Conservation (phyloP, 2,329 filamentous ascomycete genomes). For the Diplodia corticola region DNA sequence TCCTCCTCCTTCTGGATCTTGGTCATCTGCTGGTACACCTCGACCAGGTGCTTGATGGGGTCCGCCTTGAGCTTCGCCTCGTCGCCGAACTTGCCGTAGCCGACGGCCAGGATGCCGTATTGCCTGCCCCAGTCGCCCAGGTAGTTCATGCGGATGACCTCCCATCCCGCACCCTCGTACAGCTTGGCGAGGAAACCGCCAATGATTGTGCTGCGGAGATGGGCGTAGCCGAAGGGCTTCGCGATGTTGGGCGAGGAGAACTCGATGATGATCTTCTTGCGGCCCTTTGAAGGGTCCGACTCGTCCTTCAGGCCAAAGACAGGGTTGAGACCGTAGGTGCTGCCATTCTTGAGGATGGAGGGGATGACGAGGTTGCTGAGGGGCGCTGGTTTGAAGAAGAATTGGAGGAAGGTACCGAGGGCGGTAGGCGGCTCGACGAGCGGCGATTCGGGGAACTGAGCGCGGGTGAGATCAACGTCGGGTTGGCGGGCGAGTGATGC, state of each 20-base stretch:
- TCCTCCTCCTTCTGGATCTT: conserved; percentile 64
- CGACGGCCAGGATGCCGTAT: conserved; percentile 69
- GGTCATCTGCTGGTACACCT: conserved; percentile 78
- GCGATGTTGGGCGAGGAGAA: conserved; percentile 87
- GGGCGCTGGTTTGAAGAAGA: conserved; percentile 74
- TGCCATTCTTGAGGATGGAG: conserved; percentile 63
- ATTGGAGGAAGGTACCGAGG: conserved; percentile 71
- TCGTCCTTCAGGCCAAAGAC: conserved; percentile 62
- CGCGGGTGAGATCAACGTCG: neutral
- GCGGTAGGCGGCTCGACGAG: conserved; percentile 69
- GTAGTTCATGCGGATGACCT: conserved; percentile 72
- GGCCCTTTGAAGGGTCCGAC: conserved; percentile 59
- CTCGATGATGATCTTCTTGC: conserved; percentile 72
- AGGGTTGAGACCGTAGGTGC: conserved; percentile 64
- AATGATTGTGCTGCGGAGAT: conserved; percentile 75
- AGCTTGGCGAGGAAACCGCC: conserved; percentile 71
- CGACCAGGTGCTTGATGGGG: conserved; percentile 78
- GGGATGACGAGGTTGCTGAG: conserved; percentile 68
- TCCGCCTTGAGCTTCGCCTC: conserved; percentile 70
- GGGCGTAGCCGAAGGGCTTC: conserved; percentile 76
- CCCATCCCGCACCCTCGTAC: conserved; percentile 68
- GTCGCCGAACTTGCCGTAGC: conserved; percentile 72
- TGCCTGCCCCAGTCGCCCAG: conserved; percentile 79
- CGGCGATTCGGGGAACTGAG: conserved; percentile 70
- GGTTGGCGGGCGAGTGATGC: neutral